Base-by-base conservation (phyloP, 1,139 yeast species). In the Kodamaea sp. region DNA sequence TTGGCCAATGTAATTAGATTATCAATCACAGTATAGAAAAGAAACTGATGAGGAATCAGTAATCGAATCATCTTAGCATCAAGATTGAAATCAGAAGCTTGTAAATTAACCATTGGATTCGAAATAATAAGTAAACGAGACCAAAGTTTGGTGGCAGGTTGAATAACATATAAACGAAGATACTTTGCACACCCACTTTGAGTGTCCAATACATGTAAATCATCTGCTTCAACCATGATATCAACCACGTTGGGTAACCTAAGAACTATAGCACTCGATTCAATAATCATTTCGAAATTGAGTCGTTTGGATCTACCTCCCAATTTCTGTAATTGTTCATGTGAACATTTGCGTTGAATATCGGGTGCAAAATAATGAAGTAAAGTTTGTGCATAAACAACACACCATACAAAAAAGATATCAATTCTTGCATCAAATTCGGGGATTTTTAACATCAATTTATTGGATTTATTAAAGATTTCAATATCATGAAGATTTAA, bases 1-100 rank as follows among this genome's bases (percentile, higher is more conserved):
- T 85, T 85, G 42, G 70, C 71, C 39, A 79, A 62, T 0, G 86
- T 79, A 29, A 83, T 73, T 2, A 79, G 54, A 48, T 82, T 82
- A 48, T 85, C 95, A 39, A 83, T 65, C 29, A 84, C 75, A 8
- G 78, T 75, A 57, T 81, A 83, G 43, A 84, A 75, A 39, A 81
- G 66, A 52, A 81, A 81, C 44, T 79, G 79, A 52, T 79, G 79
- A 1, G 88, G 86, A 36, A 81, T 63, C 37, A 60, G 62, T 32
- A 72, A 48, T 31, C 71, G 49, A 8, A 70, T 54, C 2, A 63
- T 57, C 9, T 51, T 52, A 7, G 72, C 51, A 1, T 44, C 44
- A 11, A 68, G 47, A 9, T 29, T 30, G 8, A 46, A 28, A 8
- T n/a, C 28, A 5, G 47, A 37, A 23, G 44, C 34, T 26, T 36